These are phyloP conservation scores for Paramarasmius palmivorus DNA, from an alignment of 1,284 basidiomycete species.

Conservation along the genomic window DNA sequence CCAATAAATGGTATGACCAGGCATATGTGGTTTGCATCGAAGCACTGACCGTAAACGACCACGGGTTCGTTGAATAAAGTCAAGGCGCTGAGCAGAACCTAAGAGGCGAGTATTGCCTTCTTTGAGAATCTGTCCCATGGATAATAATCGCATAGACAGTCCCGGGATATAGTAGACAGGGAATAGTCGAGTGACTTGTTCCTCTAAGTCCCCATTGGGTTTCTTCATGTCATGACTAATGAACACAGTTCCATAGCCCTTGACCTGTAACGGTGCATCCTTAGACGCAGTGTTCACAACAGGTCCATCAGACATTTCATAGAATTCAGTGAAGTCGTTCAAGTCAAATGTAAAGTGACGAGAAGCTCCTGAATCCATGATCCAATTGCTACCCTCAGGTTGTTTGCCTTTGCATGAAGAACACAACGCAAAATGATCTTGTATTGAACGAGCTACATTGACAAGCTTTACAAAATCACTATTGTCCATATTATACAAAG, in stretches of 20 bases:
- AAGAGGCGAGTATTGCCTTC: not conserved
- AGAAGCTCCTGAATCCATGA: conserved; percentile 7
- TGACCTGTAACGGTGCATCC: not conserved
- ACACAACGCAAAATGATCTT: not conserved
- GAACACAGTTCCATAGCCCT: conserved; percentile 2
- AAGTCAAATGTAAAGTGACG: conserved; percentile 1
- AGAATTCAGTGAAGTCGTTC: conserved; percentile 5
- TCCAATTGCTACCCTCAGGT: not conserved
- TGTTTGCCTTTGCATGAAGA: not conserved
- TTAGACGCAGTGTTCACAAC: conserved; percentile 2
- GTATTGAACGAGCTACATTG: not conserved
- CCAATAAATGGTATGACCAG: not conserved
- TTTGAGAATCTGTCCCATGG: conserved; percentile 1
- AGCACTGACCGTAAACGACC: too few relatives aligned
- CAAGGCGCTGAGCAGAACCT: not conserved
- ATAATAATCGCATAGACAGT: conserved; percentile 1
- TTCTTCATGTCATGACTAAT: not conserved
- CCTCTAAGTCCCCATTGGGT: not conserved
- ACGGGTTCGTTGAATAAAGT: too few relatives aligned
- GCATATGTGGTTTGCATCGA: not conserved
- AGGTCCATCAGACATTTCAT: not conserved
- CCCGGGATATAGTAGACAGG: conserved; percentile 6
- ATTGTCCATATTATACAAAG: too few relatives aligned
- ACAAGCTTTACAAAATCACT: not conserved
- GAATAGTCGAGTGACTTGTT: not conserved